A percentile compares a stretch with the other conserved stretches of the same genome.
Evolutionary conservation across 371 early-diverging fungal genomes (phyloP).

Genomic region (Vairimorpha necatrix): DNA sequence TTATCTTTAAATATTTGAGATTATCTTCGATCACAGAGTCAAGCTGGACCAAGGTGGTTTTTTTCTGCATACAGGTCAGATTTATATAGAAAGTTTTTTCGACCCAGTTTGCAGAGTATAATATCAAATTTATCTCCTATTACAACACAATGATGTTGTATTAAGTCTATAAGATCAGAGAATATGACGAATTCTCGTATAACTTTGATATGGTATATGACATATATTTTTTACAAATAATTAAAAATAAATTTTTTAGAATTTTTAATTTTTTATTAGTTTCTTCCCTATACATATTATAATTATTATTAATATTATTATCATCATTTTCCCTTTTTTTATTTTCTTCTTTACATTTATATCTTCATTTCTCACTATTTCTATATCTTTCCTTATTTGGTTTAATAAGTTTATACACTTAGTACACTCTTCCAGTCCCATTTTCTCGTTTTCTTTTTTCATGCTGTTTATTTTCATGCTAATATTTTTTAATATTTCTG

Average conservation of each 20-base stretch:
- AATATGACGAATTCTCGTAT: too few relatives aligned
- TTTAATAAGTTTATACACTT: not conserved
- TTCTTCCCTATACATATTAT: not conserved
- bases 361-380: not conserved
- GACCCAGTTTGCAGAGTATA: too few relatives aligned
- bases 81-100: too few relatives aligned
- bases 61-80: too few relatives aligned
- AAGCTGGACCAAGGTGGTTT: too few relatives aligned
- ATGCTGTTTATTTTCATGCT: not conserved
- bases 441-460: not conserved
- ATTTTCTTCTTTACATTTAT: not conserved
- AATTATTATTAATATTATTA: not conserved
- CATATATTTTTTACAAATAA: too few relatives aligned
- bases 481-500: not conserved
- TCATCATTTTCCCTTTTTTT: not conserved
- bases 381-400: slow-evolving; percentile 17
- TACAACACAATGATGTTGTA: too few relatives aligned
- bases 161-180: too few relatives aligned
- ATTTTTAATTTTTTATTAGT: not conserved
- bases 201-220: too few relatives aligned
- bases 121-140: too few relatives aligned
- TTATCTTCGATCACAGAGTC: too few relatives aligned
- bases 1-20: too few relatives aligned
- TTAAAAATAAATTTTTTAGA: not conserved
- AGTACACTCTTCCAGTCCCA: not conserved